Conservation (phyloP, 2,329 filamentous ascomycete species). For the Lecanicillium sp. region DNA sequence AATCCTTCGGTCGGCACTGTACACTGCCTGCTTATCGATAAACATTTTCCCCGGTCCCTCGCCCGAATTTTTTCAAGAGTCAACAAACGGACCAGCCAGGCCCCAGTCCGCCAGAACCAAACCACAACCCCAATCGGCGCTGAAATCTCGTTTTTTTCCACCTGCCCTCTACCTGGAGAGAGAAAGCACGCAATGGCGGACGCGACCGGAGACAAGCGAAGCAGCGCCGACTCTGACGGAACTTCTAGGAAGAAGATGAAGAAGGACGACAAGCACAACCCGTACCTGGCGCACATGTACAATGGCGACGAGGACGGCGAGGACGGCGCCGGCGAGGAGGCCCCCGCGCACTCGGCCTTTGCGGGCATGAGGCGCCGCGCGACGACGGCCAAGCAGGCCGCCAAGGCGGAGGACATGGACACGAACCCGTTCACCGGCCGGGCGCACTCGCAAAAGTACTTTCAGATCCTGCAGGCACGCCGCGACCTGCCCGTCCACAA, state of each 20-base stretch:
- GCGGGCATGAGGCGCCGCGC: conserved; percentile 67
- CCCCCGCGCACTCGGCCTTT: conserved; percentile 44
- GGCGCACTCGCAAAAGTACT: conserved; percentile 75
- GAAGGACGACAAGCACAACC: conserved; percentile 52
- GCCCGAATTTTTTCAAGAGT: conserved; percentile 3
- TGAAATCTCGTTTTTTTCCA: neutral
- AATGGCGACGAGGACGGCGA: conserved; percentile 39
- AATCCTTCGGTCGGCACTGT: neutral
- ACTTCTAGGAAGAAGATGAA: conserved; percentile 34
- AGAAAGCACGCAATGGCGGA: conserved; percentile 7
- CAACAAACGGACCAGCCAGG: neutral
- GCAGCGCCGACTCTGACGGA: conserved; percentile 38
- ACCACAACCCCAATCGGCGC: too few species aligned
- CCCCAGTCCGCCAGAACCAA: too few species aligned
- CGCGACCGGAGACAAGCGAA: conserved; percentile 35
- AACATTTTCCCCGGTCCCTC: conserved; percentile 3
- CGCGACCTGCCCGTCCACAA: conserved; percentile 86
- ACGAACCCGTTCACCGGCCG: conserved; percentile 79
- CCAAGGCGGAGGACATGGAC: conserved; percentile 70
- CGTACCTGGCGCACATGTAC: conserved; percentile 88
- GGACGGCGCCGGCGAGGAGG: conserved; percentile 28
- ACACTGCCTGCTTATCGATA: conserved; percentile 11
- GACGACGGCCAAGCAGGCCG: conserved; percentile 72
- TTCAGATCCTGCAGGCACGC: conserved; percentile 78
- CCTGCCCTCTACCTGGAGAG: neutral